Base-by-base conservation (phyloP, 345 rosid species). In the Brassica incana region DNA sequence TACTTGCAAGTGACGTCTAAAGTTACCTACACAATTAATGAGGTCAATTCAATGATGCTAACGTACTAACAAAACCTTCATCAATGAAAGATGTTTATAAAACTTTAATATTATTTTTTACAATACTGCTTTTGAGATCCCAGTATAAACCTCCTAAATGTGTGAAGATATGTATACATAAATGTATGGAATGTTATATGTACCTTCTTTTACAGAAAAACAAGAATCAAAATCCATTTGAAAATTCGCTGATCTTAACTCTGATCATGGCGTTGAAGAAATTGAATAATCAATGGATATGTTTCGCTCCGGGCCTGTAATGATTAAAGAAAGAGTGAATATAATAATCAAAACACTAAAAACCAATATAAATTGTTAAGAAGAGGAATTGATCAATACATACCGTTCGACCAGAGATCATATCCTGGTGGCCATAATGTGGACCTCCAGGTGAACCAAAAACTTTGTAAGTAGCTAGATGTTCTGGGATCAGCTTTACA, bases 401-500 rank as follows among this genome's bases (percentile, higher is more conserved):
- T 88, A 92, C 98, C 89, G 80, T 68, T 50, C 85, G 84, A 27
- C 91, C 87, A 64, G 90, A 90, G 35, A 95, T 90, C 25, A 92
- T 30, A 86, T 92, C 99, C 75, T 88, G 92, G 77, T 92, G 97
- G 74, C 89, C 99, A 66, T 83, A 94, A 82, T 92, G 97, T 29
- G 94, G 95, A 78, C 97, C 97, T 3, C 82, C 78, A 0, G 92
- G 91, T 82, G 90, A 89, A 52, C 95, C 97, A 12, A 92, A 68
- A 14, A 90, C 92, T 87, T 84, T 88, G 81, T 74, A 92, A 40
- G 85, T 86, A 20, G 87, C 86, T 85, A 90, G 71, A 80, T 82
- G 84, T 81, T 81, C 65, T 0, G 93, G 92, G 52, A 92, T 79
- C 52, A 86, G 84, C 86, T 95, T 95, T 30, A 84, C 92, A 2